Evolutionary conservation across 208 protist genomes (phyloP), one percentile per base, ranked within the genome.

Genomic region (Acanthamoeba polyphaga): DNA sequence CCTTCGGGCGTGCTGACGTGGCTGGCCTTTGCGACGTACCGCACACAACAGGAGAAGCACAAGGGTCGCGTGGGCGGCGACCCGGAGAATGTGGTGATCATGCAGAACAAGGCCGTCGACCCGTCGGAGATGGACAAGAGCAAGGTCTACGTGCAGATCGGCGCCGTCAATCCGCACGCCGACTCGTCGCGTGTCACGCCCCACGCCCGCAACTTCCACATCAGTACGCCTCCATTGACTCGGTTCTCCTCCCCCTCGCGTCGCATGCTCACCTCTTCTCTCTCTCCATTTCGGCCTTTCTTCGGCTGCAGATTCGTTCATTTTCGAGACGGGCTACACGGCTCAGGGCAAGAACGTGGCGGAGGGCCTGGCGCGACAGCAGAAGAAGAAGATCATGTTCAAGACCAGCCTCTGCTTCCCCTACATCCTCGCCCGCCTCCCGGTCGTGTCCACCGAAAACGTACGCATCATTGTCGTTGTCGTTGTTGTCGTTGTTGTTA

Each of bases 331-430:
- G 32, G 84, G 84, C 8, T 91, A 53, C 32, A 51, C 84, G 13
- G 84, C 27, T 51, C 29, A 43, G 46, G 84, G 84, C 29, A 91
- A 91, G 84, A 91, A 91, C 55, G 84, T 91, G 58, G 84, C 84
- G 55, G 60, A 62, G 55, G 78, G 78, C 8, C 32, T 91, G 53
- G 84, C 55, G 17, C 27, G 43, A 27, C 84, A 91, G 84, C 84
- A 91, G 29, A 91, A 91, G 84, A 91, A 68, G 84, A 91, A 91
- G 58, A 68, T 91, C n/a, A 68, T 91, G 32, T 91, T 91, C 84
- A 91, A 62, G 84, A 68, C 58, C 13, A 51, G 32, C 46, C 46
- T 91, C 24, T 70, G 32, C 29, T 91, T 91, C 58, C 84, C 84
- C 46, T 91, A 91, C 34, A 62, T 70, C 17, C 27, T 51, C 32